Percentiles rank a stretch among this genome's conserved stretches.
Conservation (phyloP, 2,329 filamentous ascomycete species). For the Alternaria postmessia region DNA sequence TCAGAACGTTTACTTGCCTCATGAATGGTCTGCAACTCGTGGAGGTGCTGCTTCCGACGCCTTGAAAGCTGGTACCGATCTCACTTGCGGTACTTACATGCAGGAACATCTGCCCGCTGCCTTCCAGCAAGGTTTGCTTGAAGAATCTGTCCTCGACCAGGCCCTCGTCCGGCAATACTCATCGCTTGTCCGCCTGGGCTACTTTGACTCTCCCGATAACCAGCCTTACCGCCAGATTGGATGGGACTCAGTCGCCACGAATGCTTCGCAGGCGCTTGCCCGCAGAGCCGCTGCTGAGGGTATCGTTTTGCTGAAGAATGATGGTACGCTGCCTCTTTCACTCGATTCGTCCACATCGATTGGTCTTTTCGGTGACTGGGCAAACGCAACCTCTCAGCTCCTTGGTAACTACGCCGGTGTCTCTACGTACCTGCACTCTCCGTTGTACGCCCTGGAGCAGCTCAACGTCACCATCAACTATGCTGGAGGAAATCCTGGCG, state of each 20-base stretch:
- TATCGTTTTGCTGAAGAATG: conserved; percentile 62
- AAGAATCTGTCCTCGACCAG: conserved; percentile 58
- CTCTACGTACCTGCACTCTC: conserved; percentile 64
- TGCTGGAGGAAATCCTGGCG: conserved; percentile 31
- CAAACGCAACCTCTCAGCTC: conserved; percentile 62
- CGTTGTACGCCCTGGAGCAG: conserved; percentile 60
- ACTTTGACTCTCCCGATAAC: conserved; percentile 50
- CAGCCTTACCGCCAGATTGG: conserved; percentile 36
- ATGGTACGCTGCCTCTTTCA: conserved; percentile 59
- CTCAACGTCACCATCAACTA: conserved; percentile 52
- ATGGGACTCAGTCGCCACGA: conserved; percentile 58
- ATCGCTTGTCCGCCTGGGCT: conserved; percentile 62
- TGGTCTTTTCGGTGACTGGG: conserved; percentile 68
- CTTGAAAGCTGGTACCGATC: conserved; percentile 37
- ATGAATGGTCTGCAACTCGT: conserved; percentile 45
- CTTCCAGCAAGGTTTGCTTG: conserved; percentile 31
- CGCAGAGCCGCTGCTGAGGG: conserved; percentile 60
- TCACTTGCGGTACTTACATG: conserved; percentile 36
- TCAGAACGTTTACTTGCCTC: conserved; percentile 64
- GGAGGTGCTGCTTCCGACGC: conserved; percentile 40
- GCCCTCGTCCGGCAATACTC: conserved; percentile 64
- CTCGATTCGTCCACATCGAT: conserved; percentile 54
- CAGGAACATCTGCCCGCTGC: conserved; percentile 32
- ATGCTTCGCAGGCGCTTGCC: conserved; percentile 63
- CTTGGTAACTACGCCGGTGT: conserved; percentile 68